Evolutionary conservation across 164 flowering plant genomes (phyloP).

Genomic region (Dillenia suffruticosa): DNA sequence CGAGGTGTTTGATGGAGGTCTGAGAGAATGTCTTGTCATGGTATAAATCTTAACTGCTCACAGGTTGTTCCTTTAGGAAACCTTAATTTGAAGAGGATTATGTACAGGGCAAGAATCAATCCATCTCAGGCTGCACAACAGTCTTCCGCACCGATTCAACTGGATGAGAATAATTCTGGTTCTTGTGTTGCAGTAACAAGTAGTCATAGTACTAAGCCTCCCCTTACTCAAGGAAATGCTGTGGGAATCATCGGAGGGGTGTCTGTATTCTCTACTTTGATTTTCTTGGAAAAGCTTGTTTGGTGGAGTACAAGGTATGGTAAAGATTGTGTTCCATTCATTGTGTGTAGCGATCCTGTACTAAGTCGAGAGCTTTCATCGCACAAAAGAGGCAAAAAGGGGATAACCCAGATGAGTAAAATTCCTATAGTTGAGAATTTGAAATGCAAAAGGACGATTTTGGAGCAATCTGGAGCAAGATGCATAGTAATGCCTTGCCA

Average conservation of each 20-base stretch:
- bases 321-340: constrained; percentile 45
- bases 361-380: constrained; percentile 36
- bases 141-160: constrained; percentile 22
- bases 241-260: constrained; percentile 77
- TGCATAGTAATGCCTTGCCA: constrained; percentile 87
- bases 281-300: constrained; percentile 52
- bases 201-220: constrained; percentile 4
- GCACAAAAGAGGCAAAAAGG: constrained; percentile 20
- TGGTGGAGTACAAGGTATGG: constrained; percentile 43
- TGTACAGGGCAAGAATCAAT: constrained; percentile 17
- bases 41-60: constrained; percentile 12
- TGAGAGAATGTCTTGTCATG: constrained; percentile 23
- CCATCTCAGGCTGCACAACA: constrained; percentile 12
- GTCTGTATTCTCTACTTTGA: constrained; percentile 52
- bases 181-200: constrained; percentile 7
- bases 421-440: constrained; percentile 45
- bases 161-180: constrained; percentile 16
- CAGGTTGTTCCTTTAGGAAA: constrained; percentile 16
- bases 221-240: constrained; percentile 37
- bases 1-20: constrained; percentile 23
- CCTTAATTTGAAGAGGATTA: constrained; percentile 16
- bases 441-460: constrained; percentile 41
- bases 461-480: constrained; percentile 67
- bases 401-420: constrained; percentile 17
- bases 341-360: constrained; percentile 64